A percentile compares a stretch with the other conserved stretches of the same genome.
Conservation (phyloP, 345 rosid species). For the Arabis hirsuta region DNA sequence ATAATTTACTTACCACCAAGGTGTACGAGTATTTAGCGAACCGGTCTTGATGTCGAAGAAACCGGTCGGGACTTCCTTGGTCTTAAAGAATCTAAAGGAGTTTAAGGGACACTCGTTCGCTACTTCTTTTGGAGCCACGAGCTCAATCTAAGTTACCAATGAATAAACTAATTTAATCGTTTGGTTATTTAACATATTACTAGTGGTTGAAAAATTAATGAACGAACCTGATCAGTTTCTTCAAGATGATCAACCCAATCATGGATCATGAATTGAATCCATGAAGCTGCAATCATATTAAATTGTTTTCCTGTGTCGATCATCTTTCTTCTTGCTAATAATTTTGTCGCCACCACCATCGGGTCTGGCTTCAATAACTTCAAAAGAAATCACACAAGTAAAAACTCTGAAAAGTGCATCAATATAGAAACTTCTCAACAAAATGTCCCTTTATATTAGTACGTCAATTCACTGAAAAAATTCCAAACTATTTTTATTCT, state of each 20-base stretch:
- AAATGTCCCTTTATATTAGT: neutral
- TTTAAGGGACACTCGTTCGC: slow-evolving; percentile 54
- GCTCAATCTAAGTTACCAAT: slow-evolving; percentile 47
- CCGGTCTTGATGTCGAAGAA: slow-evolving; percentile 54
- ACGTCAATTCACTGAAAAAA: neutral
- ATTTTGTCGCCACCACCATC: slow-evolving; percentile 56
- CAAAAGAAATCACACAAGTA: neutral
- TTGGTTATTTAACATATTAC: neutral
- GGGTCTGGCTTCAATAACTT: slow-evolving; percentile 55
- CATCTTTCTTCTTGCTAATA: slow-evolving; percentile 49
- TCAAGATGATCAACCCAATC: slow-evolving; percentile 75
- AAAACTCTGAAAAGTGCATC: too few species aligned
- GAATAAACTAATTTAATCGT: neutral
- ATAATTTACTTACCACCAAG: slow-evolving; percentile 59
- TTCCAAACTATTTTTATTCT: neutral
- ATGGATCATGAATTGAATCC: slow-evolving; percentile 77
- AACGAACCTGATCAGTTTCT: slow-evolving; percentile 55
- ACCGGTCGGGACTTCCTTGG: slow-evolving; percentile 59
- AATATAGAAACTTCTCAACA: neutral
- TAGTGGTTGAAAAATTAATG: neutral
- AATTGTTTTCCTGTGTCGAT: slow-evolving; percentile 64
- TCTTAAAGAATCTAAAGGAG: slow-evolving; percentile 55
- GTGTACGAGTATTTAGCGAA: slow-evolving; percentile 50
- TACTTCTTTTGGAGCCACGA: slow-evolving; percentile 56
- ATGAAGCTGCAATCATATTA: slow-evolving; percentile 66